Evolutionary conservation across 2,329 filamentous ascomycete species (phyloP).

Genomic region (Fusarium veterinarium): DNA sequence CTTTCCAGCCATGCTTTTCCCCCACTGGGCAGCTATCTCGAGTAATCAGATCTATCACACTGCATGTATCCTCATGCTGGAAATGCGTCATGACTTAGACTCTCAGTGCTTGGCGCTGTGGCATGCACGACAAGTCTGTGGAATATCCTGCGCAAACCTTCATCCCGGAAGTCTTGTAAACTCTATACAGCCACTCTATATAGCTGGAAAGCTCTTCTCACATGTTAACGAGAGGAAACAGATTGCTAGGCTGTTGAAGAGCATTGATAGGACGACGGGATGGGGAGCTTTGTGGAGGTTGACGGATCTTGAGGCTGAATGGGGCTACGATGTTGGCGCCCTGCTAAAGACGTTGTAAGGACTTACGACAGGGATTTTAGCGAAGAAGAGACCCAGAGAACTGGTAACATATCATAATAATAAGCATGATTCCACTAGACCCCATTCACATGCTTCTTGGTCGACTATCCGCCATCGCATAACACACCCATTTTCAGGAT

Average conservation of each 20-base stretch:
- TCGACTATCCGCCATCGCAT: slow-evolving; percentile 16
- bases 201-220: slow-evolving; percentile 61
- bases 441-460: neutral
- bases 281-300: slow-evolving; percentile 64
- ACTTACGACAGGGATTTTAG: neutral
- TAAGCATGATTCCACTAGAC: neutral
- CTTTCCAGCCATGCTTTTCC: slow-evolving; percentile 61
- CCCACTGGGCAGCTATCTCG: slow-evolving; percentile 62
- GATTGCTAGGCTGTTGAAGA: slow-evolving; percentile 53
- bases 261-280: slow-evolving; percentile 60
- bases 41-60: slow-evolving; percentile 65
- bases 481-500: slow-evolving; percentile 13
- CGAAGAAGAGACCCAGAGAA: neutral
- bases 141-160: slow-evolving; percentile 62
- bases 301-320: slow-evolving; percentile 56
- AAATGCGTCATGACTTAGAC: slow-evolving; percentile 51
- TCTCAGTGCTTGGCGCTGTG: slow-evolving; percentile 46
- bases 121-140: slow-evolving; percentile 63
- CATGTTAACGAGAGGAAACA: slow-evolving; percentile 53
- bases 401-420: neutral
- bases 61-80: slow-evolving; percentile 60
- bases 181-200: slow-evolving; percentile 63
- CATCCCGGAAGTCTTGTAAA: slow-evolving; percentile 64
- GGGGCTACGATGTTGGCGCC: slow-evolving; percentile 46
- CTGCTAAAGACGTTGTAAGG: slow-evolving; percentile 9